Evolutionary conservation across 2,329 filamentous ascomycete species (phyloP).

Genomic region (Triangularia verruculosa): DNA sequence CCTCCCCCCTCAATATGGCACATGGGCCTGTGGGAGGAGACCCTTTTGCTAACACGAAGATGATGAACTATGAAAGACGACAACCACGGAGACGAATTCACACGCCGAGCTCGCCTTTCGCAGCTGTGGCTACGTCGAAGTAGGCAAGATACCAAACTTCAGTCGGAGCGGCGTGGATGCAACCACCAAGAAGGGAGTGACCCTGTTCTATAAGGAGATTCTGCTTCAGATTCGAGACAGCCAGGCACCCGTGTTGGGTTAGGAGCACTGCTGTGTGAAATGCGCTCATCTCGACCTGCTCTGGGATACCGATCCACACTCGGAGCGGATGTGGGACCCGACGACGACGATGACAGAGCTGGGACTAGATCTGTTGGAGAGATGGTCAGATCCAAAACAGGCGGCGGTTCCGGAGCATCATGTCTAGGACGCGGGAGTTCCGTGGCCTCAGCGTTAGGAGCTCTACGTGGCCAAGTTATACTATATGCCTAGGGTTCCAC

Average conservation of each 20-base stretch:
- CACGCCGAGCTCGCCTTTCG: conserved; percentile 53
- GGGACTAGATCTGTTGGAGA: no score
- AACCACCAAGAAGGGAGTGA: conserved; percentile 42
- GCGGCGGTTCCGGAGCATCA: no score
- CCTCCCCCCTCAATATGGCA: neutral
- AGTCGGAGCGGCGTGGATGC: conserved; percentile 46
- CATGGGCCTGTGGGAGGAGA: neutral
- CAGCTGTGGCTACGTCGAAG: conserved; percentile 53
- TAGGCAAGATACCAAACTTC: conserved; percentile 54
- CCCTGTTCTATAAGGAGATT: conserved; percentile 60
- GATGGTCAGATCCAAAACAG: no score
- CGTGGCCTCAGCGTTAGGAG: no score
- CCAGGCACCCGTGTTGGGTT: conserved; percentile 18
- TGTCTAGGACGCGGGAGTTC: no score
- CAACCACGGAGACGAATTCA: conserved; percentile 34
- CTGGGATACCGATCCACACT: no score
- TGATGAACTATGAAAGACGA: conserved; percentile 15
- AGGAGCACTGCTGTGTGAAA: no score
- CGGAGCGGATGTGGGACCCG: no score
- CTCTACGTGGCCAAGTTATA: no score
- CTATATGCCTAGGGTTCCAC: no score
- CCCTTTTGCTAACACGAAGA: neutral
- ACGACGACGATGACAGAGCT: no score
- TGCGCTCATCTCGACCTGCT: no score
- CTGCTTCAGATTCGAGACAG: conserved; percentile 17